Evolutionary conservation across 345 rosid species (phyloP).

Genomic region (Eucalyptus urophylla): DNA sequence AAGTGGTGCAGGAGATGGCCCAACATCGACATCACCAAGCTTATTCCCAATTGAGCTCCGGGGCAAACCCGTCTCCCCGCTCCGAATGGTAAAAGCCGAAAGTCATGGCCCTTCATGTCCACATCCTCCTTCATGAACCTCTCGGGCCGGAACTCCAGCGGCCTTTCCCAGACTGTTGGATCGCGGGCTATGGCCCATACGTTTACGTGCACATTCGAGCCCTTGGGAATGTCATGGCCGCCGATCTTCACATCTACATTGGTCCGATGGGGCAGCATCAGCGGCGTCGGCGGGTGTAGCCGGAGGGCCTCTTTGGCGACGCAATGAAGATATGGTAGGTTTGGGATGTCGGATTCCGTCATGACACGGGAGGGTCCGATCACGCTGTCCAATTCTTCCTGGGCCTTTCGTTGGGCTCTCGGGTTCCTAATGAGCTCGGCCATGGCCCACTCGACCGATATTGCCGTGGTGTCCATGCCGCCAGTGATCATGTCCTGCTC

Average conservation of each 20-base stretch:
- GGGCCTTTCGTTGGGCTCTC: conserved; percentile 8
- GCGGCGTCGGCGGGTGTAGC: conserved; percentile 32
- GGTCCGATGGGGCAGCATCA: conserved; percentile 41
- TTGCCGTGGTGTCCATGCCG: conserved; percentile 27
- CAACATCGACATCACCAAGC: conserved; percentile 23
- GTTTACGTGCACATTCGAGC: conserved; percentile 15
- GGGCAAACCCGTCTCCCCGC: conserved; percentile 33
- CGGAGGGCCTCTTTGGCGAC: conserved; percentile 7
- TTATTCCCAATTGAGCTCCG: conserved; percentile 29
- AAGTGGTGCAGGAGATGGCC: conserved; percentile 35
- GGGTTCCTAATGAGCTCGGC: neutral
- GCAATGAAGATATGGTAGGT: conserved; percentile 4
- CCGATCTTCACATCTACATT: conserved; percentile 14
- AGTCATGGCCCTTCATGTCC: conserved; percentile 23
- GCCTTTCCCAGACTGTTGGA: conserved; percentile 15
- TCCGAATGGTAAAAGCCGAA: conserved; percentile 9
- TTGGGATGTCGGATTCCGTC: neutral
- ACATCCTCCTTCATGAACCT: conserved; percentile 19
- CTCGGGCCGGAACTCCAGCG: conserved; percentile 23
- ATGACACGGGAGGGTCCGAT: neutral
- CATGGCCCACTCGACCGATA: neutral
- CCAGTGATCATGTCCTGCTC: conserved; percentile 33
- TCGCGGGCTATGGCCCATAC: conserved; percentile 25
- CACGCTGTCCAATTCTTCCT: neutral
- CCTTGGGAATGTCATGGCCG: conserved; percentile 24